A percentile compares a stretch with the other conserved stretches of the same genome.
Conservation (phyloP, 345 rosid genomes). For the Rhodamnia rubescens region DNA sequence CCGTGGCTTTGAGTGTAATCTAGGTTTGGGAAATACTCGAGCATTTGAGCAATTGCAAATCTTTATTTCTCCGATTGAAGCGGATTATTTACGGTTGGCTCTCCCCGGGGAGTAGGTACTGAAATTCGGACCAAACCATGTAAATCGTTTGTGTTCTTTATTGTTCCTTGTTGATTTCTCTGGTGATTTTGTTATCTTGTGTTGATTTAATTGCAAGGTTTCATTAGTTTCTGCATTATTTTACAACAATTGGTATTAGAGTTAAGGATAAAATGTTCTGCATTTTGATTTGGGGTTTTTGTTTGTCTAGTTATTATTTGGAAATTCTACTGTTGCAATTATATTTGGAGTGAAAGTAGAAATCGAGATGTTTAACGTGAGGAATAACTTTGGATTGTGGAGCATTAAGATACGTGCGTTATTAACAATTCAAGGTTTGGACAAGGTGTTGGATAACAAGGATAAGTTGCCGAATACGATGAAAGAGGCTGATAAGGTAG, state of each 20-base stretch:
- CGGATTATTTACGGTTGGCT: too few relatives aligned
- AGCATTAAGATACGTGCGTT: neutral
- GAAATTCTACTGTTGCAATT: neutral
- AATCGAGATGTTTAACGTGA: neutral
- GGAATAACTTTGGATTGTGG: neutral
- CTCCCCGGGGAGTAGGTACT: too few relatives aligned
- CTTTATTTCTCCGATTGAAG: neutral
- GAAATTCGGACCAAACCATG: too few relatives aligned
- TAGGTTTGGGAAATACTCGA: neutral
- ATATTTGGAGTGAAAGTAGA: too few relatives aligned
- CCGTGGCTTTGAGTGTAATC: neutral
- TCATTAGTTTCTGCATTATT: too few relatives aligned
- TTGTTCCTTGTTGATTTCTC: too few relatives aligned
- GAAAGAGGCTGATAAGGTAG: neutral
- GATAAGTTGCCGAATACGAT: neutral
- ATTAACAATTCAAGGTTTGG: neutral
- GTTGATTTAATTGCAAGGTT: too few relatives aligned
- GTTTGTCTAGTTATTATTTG: neutral
- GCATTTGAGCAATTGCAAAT: neutral
- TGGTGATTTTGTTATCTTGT: too few relatives aligned
- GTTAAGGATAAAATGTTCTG: neutral
- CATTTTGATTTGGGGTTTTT: neutral
- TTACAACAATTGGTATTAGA: neutral
- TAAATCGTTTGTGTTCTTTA: too few relatives aligned
- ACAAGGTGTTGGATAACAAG: too few relatives aligned